Percentiles rank a stretch among this genome's conserved stretches.
Evolutionary conservation across 306 rosid species (phyloP).

Genomic region (Purshia tridentata): DNA sequence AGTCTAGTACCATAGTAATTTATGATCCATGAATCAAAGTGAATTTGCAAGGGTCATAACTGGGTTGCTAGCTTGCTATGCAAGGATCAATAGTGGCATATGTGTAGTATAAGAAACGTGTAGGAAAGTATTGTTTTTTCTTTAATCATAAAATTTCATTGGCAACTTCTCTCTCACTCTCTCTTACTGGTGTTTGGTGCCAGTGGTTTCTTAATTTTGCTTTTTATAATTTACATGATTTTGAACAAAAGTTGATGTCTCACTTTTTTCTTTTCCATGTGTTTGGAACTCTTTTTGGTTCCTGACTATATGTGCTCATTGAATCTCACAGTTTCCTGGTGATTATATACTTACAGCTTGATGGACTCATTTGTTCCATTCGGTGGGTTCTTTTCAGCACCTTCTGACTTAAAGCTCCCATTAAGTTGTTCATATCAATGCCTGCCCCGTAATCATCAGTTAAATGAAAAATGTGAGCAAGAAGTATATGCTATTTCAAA

Average conservation of each 20-base stretch:
- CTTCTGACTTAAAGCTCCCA: conserved; percentile 62
- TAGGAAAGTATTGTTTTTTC: no score
- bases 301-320: conserved; percentile 15
- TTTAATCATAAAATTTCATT: no score
- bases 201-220: neutral
- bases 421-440: conserved; percentile 45
- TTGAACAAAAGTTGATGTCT: neutral
- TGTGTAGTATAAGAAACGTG: no score
- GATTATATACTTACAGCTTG: conserved; percentile 59
- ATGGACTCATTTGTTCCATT: conserved; percentile 95
- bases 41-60: no score
- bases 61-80: no score
- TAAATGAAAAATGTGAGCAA: conserved; percentile 51
- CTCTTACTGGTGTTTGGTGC: no score
- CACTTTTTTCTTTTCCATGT: neutral
- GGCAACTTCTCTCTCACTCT: no score
- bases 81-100: no score
- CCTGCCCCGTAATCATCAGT: conserved; percentile 41
- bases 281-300: conserved; percentile 11
- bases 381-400: conserved; percentile 92
- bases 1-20: no score
- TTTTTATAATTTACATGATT: neutral
- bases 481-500: conserved; percentile 51
- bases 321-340: conserved; percentile 26
- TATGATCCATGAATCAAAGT: no score